phyloP scores from a whole-genome alignment of 2,329 filamentous ascomycete genomes.

The Leptographium procerum region DNA sequence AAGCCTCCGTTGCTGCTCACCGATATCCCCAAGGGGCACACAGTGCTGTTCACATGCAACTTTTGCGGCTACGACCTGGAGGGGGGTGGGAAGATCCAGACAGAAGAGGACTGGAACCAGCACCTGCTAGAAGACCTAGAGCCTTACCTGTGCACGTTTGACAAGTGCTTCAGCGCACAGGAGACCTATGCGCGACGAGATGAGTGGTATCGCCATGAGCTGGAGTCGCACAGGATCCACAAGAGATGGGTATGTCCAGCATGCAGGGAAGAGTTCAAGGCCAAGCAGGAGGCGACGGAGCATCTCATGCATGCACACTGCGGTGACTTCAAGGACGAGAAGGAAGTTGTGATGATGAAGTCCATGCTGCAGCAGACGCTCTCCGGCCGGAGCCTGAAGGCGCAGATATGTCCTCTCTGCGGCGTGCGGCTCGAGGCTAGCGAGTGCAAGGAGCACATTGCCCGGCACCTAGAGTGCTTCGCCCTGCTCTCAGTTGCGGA shows the following conservation, averaged over 20 bases:
- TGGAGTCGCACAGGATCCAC: conserved; percentile 9
- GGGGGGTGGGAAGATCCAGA: conserved; percentile 5
- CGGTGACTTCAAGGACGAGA: conserved; percentile 2
- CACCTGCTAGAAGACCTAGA: conserved; percentile 11
- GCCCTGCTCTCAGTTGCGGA: conserved; percentile 7
- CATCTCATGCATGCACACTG: conserved; percentile 6
- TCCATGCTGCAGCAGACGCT: conserved; percentile 7
- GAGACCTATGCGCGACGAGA: conserved; percentile 8
- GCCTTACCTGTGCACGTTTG: conserved; percentile 12
- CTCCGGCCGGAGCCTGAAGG: conserved; percentile 1
- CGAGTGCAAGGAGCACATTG: conserved; percentile 9
- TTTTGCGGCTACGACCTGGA: conserved; percentile 11
- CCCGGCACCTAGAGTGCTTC: conserved; percentile 10
- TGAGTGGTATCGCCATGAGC: conserved; percentile 12
- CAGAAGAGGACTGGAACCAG: conserved; percentile 9
- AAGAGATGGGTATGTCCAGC: conserved; percentile 10
- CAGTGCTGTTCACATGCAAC: conserved; percentile 9
- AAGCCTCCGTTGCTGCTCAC: conserved; percentile 2
- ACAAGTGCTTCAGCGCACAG: conserved; percentile 10
- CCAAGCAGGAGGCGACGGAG: conserved; percentile 6
- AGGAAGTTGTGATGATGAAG: conserved; percentile 6
- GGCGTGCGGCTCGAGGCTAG: conserved; percentile 4
- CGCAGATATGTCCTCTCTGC: conserved; percentile 8
- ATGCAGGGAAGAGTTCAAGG: conserved; percentile 9
- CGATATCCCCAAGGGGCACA: conserved; percentile 3